A percentile compares a stretch with the other conserved stretches of the same genome.
phyloP scores from a whole-genome alignment of 768 basidiomycete genomes.

The Pisolithus tinctorius region DNA sequence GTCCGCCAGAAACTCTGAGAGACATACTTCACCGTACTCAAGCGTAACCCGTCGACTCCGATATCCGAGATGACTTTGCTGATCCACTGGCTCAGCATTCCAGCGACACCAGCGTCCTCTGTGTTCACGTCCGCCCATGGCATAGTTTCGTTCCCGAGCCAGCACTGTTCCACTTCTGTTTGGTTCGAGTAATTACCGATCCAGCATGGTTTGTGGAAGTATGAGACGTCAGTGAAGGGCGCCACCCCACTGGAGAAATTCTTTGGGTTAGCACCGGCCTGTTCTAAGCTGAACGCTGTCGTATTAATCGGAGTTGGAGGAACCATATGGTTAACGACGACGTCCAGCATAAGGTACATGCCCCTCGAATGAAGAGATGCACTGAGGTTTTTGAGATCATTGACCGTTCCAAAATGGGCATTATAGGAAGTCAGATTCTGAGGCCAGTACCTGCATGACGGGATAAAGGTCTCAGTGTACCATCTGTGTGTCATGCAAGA shows the following conservation, averaged over 20 bases:
- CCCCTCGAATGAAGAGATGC: conserved; percentile 40
- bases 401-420: conserved; percentile 43
- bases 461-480: neutral
- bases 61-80: too few relatives aligned
- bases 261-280: too few relatives aligned
- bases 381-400: conserved; percentile 45
- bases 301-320: conserved; percentile 22
- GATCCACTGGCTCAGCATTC: too few relatives aligned
- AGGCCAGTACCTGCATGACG: conserved; percentile 41
- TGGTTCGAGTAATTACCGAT: too few relatives aligned
- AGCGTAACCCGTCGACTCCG: conserved; percentile 49
- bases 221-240: too few relatives aligned
- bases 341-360: conserved; percentile 58
- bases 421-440: conserved; percentile 43
- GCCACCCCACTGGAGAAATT: too few relatives aligned
- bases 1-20: conserved; percentile 44
- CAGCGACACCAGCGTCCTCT: too few relatives aligned
- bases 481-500: neutral
- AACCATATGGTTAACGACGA: conserved; percentile 59
- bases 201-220: too few relatives aligned
- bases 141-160: too few relatives aligned
- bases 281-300: too few relatives aligned
- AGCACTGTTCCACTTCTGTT: too few relatives aligned
- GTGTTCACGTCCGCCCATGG: too few relatives aligned
- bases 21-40: conserved; percentile 51